A percentile compares a stretch with the other conserved stretches of the same genome.
Conservation (phyloP, 106 monocot species). For the Dendrobium huoshanense region DNA sequence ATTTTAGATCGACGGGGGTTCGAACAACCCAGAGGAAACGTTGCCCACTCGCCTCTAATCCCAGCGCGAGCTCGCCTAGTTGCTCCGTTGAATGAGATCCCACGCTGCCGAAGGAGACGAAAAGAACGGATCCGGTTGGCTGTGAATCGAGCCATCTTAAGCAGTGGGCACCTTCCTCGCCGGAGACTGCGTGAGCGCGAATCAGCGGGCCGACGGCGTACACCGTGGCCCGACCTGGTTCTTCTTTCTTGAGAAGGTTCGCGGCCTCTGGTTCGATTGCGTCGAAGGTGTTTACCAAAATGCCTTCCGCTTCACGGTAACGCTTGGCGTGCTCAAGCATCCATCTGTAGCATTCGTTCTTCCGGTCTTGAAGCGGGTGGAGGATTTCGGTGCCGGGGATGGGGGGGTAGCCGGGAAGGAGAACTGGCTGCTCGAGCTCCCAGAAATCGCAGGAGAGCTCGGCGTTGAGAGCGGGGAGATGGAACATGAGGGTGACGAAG, state of each 20-base stretch:
- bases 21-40: conserved; percentile 60
- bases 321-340: conserved; percentile 11
- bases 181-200: not conserved
- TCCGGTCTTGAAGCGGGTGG: conserved; percentile 22
- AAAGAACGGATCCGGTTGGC: conserved; percentile 42
- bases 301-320: conserved; percentile 26
- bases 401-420: conserved; percentile 40
- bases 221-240: conserved; percentile 6
- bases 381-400: conserved; percentile 25
- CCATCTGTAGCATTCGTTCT: conserved; percentile 9
- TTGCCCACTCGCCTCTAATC: conserved; percentile 41
- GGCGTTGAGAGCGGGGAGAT: conserved; percentile 27
- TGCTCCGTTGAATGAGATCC: conserved; percentile 43
- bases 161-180: conserved; percentile 9
- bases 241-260: conserved; percentile 5
- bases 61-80: conserved; percentile 36
- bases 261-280: conserved; percentile 37
- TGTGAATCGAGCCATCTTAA: conserved; percentile 50
- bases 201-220: conserved; percentile 44
- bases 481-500: conserved; percentile 21
- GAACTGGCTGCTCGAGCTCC: conserved; percentile 24
- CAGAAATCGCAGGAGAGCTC: conserved; percentile 26
- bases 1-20: conserved; percentile 11
- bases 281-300: conserved; percentile 56
- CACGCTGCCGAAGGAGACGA: conserved; percentile 54